A percentile compares a stretch with the other conserved stretches of the same genome.
phyloP scores from a whole-genome alignment of 1,284 basidiomycete genomes.

The Microbotryum silenes-acaulis region DNA sequence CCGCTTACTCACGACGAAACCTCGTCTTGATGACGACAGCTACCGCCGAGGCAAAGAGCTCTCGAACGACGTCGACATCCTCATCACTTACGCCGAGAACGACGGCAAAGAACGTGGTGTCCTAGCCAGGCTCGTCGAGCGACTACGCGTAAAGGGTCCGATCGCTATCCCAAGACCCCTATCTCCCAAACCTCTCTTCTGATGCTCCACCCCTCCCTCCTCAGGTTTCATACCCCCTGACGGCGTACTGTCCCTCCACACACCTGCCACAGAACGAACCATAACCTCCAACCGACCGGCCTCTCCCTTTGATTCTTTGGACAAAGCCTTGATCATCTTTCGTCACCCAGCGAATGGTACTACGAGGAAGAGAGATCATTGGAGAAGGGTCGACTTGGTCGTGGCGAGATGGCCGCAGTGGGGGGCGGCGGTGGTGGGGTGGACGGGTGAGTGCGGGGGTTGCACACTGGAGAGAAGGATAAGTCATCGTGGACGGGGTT shows the following conservation, averaged over 20 bases:
- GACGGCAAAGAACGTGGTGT: constrained; percentile 23
- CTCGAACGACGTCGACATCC: constrained; percentile 70
- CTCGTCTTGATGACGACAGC: constrained; percentile 40
- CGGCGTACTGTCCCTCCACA: constrained; percentile 13
- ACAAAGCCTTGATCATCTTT: constrained; percentile 26
- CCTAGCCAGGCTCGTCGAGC: constrained; percentile 7
- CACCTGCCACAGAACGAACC: constrained; percentile 13
- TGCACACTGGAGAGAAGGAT: no score
- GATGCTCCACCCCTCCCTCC: neutral
- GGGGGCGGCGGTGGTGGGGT: constrained; percentile 66
- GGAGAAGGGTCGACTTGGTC: constrained; percentile 62
- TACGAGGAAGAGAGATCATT: constrained; percentile 32
- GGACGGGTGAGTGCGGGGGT: constrained; percentile 50
- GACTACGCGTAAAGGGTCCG: constrained; percentile 18
- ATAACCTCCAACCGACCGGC: constrained; percentile 15
- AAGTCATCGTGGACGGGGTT: no score
- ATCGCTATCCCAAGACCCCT: neutral
- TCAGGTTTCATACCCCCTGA: constrained; percentile 23
- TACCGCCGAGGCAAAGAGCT: constrained; percentile 64
- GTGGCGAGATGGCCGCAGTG: constrained; percentile 60
- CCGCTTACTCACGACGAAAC: neutral
- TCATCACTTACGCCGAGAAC: constrained; percentile 59
- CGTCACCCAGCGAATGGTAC: constrained; percentile 45
- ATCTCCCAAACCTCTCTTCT: no score
- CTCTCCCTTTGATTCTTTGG: constrained; percentile 22